Evolutionary conservation across 352 stramenopile species (phyloP), one percentile per base, ranked within the genome.

Genomic region (Phytopythium delawarense): DNA sequence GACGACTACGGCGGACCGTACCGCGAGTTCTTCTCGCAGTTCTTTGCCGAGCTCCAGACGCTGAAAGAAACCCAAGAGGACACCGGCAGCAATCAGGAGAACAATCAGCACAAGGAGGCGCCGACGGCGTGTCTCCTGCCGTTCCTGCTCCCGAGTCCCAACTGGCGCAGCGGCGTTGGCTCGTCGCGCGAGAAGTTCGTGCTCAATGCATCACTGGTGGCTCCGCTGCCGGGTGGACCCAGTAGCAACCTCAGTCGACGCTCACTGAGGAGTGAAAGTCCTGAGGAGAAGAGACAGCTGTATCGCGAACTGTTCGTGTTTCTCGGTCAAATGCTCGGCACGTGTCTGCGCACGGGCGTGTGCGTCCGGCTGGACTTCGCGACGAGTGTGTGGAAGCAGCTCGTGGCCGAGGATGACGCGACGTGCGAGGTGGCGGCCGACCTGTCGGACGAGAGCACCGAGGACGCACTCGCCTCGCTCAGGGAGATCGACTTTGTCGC

Each of bases 1-100:
- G 91, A 98, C 65, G 94, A 98, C 72, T 98, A 98, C 51, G 94
- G 94, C 3, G 94, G 94, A 0, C 91, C 93, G 13, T 98, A 98
- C 67, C 82, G 94, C 32, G 94, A 98, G 62, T 95, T 98, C 57
- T 97, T 97, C 48, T 88, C 87, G 0, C 88, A 97, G 60, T 86
- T 95, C 40, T 93, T 91, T 28, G 74, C 76, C 12, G 80, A 88
- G 40, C 57, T 89, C 11, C 76, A 89, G 53, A 82, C 84, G 69
- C 55, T 89, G 11, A 52, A 67, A 1, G 34, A 52, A 25, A 35
- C 1, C n/a, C 34, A 12, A 13, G 35, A 56, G 11, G 58, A 53
- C 32, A 25, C 44, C 4, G 60, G 20, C 3, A 70, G 67, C 18
- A 34, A 65, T 23, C 21, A 75, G 3, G 28, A 7, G 15, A 11